Percentiles rank a stretch among this genome's conserved stretches.
Conservation (phyloP, 352 stramenopile genomes). For the Globisporangium canariense region DNA sequence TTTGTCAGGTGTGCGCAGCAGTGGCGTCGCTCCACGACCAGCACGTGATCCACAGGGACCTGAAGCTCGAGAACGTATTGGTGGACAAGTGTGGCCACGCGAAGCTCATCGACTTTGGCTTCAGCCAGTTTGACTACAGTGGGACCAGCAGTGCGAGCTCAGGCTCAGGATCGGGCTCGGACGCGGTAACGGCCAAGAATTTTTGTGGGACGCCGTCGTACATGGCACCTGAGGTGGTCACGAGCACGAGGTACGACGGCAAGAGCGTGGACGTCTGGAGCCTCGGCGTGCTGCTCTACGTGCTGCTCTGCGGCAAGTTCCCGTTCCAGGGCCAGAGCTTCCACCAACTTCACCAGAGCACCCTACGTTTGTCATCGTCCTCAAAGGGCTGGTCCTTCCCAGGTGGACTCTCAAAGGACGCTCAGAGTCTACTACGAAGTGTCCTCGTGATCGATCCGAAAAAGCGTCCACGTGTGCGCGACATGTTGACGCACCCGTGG, state of each 20-base stretch:
- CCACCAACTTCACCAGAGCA: conserved; percentile 39
- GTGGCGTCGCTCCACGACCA: conserved; percentile 48
- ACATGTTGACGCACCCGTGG: conserved; percentile 43
- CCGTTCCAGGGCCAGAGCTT: conserved; percentile 86
- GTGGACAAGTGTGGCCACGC: conserved; percentile 31
- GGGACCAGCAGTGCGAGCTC: conserved; percentile 6
- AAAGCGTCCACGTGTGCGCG: conserved; percentile 32
- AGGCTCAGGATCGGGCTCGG: conserved; percentile 17
- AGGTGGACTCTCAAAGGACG: conserved; percentile 29
- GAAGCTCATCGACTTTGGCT: conserved; percentile 70
- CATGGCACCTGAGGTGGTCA: conserved; percentile 75
- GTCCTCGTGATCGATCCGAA: conserved; percentile 41
- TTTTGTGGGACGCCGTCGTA: conserved; percentile 78
- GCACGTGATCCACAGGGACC: conserved; percentile 61
- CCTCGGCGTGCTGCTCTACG: conserved; percentile 54
- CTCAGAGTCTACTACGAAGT: conserved; percentile 39
- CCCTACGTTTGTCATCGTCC: conserved; percentile 15
- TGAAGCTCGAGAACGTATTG: conserved; percentile 79
- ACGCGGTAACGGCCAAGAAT: conserved; percentile 45
- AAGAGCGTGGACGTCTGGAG: conserved; percentile 47
- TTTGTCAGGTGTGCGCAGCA: conserved; percentile 33
- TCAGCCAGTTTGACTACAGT: conserved; percentile 54
- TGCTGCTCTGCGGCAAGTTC: conserved; percentile 42
- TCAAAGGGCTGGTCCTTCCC: conserved; percentile 13
- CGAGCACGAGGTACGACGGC: conserved; percentile 52